Evolutionary conservation across 1,284 basidiomycete species (phyloP), one percentile per base, ranked within the genome.

Genomic region (Coniferiporia weirii): DNA sequence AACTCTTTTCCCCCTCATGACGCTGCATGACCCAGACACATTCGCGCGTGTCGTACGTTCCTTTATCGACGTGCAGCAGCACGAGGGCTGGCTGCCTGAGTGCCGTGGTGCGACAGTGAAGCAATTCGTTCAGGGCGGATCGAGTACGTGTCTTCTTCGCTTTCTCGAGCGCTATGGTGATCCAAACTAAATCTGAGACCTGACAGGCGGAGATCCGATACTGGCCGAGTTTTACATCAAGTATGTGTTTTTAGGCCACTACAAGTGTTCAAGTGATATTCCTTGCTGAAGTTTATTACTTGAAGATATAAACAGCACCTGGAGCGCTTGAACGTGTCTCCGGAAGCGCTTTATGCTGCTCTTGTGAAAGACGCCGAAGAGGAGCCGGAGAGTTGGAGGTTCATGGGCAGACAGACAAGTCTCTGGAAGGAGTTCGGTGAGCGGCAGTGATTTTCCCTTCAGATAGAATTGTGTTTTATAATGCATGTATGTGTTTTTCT

Each of bases 211-310:
- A 19, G 69, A 71, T 54, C 65, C 65, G 34, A 58, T 71, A 34
- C 65, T 71, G 10, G 64, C 66, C 56, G 69, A 71, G 52, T 66
- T 67, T 15, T 70, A 64, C 49, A 64, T 69, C 53, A 71, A 71
- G 68, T 38, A 64, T 65, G 12, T 59, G 57, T n/a, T 13, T 17
- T 3, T 2, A 40, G 8, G 15, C 12, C 8, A 9, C 38, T 7
- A 40, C 12, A 15, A 40, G 15, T 15, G 8, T 10, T 15, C 38
- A 40, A 40, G 15, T 1, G 8, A 9, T 12, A 40, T 10, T 9
- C 2, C 8, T 12, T 40, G 38, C 8, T 40, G 38, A 40, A 1
- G 15, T 15, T 12, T 40, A 12, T 2, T 40, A 7, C 38, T 15
- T 12, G 38, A 40, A 32, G 62, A 57, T 19, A 59, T 61, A 13